Evolutionary conservation across 2,329 filamentous ascomycete genomes (phyloP).

Genomic region (Penicillium psychrosexuale): DNA sequence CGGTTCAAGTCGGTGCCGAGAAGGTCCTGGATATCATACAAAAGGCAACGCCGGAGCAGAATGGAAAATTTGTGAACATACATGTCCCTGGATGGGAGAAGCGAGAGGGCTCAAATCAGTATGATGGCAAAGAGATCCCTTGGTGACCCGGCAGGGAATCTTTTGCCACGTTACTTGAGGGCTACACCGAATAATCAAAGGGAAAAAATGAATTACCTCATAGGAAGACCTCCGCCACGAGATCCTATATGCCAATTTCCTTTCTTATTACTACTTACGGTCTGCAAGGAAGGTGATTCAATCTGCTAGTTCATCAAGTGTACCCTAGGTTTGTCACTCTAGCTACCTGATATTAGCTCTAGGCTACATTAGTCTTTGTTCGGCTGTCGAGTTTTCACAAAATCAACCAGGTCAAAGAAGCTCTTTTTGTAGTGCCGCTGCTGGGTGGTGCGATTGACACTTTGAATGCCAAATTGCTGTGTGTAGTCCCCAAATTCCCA

Average conservation of each 20-base stretch:
- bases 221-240: neutral
- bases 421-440: slow-evolving; percentile 55
- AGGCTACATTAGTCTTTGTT: neutral
- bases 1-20: slow-evolving; percentile 39
- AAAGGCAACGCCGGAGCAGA: slow-evolving; percentile 37
- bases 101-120: slow-evolving; percentile 39
- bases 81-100: slow-evolving; percentile 37
- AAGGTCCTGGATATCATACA: slow-evolving; percentile 47
- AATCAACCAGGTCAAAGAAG: slow-evolving; percentile 58
- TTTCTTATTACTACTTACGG: no score
- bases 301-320: neutral
- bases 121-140: slow-evolving; percentile 35
- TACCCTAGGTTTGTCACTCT: neutral
- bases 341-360: neutral
- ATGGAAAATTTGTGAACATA: slow-evolving; percentile 50
- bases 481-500: slow-evolving; percentile 55
- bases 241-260: neutral
- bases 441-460: slow-evolving; percentile 54
- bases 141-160: slow-evolving; percentile 24
- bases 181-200: neutral
- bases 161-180: neutral
- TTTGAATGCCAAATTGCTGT: slow-evolving; percentile 56
- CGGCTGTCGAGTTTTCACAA: slow-evolving; percentile 34
- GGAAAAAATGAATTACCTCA: neutral
- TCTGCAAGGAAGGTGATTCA: neutral